Base-by-base conservation (phyloP, 148 eudicot genomes). In the Suaeda aralocaspica region DNA sequence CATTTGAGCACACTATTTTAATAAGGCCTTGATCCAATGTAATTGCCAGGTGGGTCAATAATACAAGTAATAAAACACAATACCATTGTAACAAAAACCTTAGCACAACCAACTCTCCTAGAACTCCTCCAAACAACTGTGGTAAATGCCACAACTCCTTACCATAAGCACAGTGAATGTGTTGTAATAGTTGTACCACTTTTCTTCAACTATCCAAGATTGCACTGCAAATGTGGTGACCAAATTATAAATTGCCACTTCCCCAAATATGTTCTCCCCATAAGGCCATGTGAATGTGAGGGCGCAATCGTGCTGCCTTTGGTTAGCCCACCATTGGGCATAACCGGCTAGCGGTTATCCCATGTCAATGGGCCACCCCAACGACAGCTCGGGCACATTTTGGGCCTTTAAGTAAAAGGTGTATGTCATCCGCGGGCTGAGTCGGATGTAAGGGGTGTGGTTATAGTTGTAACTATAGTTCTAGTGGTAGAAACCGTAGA, bases 191-290 rank as follows among this genome's bases (percentile, higher is more conserved):
- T 86, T 59, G 71, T 87, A 92, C 68, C 68, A 81, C 41, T 29
- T 50, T 48, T 56, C 52, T 76, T 92, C 98, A 18, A 62, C 69
- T 26, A 82, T 74, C 98, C 94, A 90, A 1, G 73, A 77, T 26
- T 71, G 33, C 0, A 83, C 82, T 0, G 98, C 98, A 49, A 86
- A 82, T 14, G 63, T 76, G 0, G 92, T 87, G 1, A 88, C 71
- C 86, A 86, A 88, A 15, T 22, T 71, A 16, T 31, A 8, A 5
- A n/a, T n/a, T n/a, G 95, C 92, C 49, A 89, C 81, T 14, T 92
- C 96, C 98, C 96, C 84, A 71, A 88, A 93, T 5, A 88, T 82
- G 71, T 93, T 90, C 72, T 93, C 98, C 2, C 98, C 96, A 52
- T 82, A 93, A 7, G 90, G 89, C 14, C 92, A 1, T 66, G 66